Evolutionary conservation across 2,329 filamentous ascomycete species (phyloP).

Genomic region (Hysterium pulicare): DNA sequence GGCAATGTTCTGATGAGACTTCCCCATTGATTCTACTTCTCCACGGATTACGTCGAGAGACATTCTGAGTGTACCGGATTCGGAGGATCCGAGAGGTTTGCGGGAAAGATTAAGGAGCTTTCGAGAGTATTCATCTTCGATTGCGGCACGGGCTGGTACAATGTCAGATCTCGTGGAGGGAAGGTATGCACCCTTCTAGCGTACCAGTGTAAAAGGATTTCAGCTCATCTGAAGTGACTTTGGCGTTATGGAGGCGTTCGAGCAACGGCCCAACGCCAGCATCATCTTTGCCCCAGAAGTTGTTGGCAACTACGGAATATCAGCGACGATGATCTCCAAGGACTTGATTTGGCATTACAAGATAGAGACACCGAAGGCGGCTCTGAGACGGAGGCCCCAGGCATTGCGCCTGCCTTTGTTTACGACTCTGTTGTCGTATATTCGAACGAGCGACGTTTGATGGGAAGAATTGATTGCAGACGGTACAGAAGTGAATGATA

Average conservation of each 20-base stretch:
- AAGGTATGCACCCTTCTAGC: constrained; percentile 27
- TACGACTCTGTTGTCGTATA: constrained; percentile 9
- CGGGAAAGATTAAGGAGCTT: constrained; percentile 82
- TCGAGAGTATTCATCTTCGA: constrained; percentile 94
- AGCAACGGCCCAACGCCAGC: constrained; percentile 88
- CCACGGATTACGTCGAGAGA: constrained; percentile 85
- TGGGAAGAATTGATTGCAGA: too few species aligned
- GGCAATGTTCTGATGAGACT: constrained; percentile 86
- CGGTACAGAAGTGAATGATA: neutral
- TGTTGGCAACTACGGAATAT: constrained; percentile 78
- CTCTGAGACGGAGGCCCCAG: constrained; percentile 56
- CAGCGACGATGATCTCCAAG: constrained; percentile 23
- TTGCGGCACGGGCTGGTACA: constrained; percentile 71
- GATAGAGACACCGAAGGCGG: constrained; percentile 65
- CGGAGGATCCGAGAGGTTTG: constrained; percentile 84
- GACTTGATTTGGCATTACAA: constrained; percentile 49
- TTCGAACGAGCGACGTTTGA: constrained; percentile 13
- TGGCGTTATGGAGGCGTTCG: constrained; percentile 90
- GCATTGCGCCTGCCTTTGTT: constrained; percentile 49
- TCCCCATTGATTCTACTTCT: constrained; percentile 90
- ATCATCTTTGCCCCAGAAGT: constrained; percentile 99
- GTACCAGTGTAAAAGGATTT: constrained; percentile 83
- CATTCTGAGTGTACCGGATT: constrained; percentile 75
- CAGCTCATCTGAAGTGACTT: constrained; percentile 90
- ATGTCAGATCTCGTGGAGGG: too few species aligned